A percentile compares a stretch with the other conserved stretches of the same genome.
Conservation (phyloP, 495 filamentous ascomycete genomes). For the Letharia columbiana region DNA sequence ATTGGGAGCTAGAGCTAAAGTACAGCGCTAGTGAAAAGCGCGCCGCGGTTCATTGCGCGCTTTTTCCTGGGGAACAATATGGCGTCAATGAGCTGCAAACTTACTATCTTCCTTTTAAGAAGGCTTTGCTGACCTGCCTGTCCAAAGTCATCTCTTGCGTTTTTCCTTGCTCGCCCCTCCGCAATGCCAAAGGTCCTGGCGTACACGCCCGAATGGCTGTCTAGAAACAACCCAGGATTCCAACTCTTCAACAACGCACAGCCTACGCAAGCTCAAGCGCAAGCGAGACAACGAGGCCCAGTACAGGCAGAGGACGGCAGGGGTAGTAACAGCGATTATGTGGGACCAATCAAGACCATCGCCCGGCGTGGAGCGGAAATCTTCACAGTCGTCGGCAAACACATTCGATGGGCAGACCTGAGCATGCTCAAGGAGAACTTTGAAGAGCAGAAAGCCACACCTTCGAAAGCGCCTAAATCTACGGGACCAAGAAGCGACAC, state of each 20-base stretch:
- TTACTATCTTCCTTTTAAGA: not conserved
- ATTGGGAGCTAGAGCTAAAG: slow-evolving; percentile 7
- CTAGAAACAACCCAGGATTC: slow-evolving; percentile 62
- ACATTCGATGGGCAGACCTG: slow-evolving; percentile 81
- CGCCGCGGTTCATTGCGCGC: slow-evolving; percentile 13
- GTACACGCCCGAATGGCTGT: slow-evolving; percentile 78
- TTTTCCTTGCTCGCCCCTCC: not conserved
- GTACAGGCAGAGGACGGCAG: slow-evolving; percentile 26
- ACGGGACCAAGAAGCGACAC: not conserved
- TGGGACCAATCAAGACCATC: slow-evolving; percentile 57
- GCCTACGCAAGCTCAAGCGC: slow-evolving; percentile 25
- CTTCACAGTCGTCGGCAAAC: slow-evolving; percentile 73
- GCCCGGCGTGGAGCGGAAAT: slow-evolving; percentile 69
- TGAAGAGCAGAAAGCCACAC: slow-evolving; percentile 39
- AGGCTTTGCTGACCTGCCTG: not conserved
- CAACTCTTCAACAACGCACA: slow-evolving; percentile 52
- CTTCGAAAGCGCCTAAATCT: slow-evolving; percentile 19
- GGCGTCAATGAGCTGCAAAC: not conserved
- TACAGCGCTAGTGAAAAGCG: slow-evolving; percentile 9
- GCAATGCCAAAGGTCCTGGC: slow-evolving; percentile 72
- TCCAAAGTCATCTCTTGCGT: not conserved
- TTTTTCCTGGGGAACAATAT: not conserved
- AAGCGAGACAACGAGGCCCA: slow-evolving; percentile 20
- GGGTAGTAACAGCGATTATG: slow-evolving; percentile 25
- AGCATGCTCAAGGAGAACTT: slow-evolving; percentile 64